Percentiles rank a stretch among this genome's conserved stretches.
These are phyloP conservation scores for Psilocybe cyanescens DNA, from an alignment of 768 basidiomycete genomes.

Conservation along the genomic window DNA sequence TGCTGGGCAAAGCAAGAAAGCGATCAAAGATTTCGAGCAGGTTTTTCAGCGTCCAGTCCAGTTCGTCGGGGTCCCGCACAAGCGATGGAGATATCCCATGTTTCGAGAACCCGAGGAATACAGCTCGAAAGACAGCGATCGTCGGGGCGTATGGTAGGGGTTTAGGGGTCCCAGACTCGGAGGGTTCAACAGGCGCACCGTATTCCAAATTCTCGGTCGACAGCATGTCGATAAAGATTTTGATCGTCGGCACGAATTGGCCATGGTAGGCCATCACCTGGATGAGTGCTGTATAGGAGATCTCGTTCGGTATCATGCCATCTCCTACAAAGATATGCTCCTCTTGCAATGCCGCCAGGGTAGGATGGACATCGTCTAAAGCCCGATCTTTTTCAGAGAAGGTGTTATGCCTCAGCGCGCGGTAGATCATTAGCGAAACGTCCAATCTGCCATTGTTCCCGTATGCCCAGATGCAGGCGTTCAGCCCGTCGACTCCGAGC, in stretches of 20 bases:
- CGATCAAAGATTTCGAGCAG: conserved; percentile 60
- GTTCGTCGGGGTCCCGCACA: conserved; percentile 15
- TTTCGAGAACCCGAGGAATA: conserved; percentile 77
- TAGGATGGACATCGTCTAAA: conserved; percentile 37
- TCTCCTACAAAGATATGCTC: conserved; percentile 49
- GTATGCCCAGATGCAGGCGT: conserved; percentile 74
- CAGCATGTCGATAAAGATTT: conserved; percentile 71
- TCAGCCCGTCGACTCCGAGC: conserved; percentile 68
- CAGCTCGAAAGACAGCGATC: conserved; percentile 61
- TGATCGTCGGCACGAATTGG: conserved; percentile 56
- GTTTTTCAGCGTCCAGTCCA: conserved; percentile 61
- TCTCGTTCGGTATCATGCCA: conserved; percentile 56
- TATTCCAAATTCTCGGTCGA: conserved; percentile 43
- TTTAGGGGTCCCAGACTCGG: conserved; percentile 28
- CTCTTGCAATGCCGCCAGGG: conserved; percentile 41
- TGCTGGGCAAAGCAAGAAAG: conserved; percentile 61
- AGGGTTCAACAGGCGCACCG: conserved; percentile 30
- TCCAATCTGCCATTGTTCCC: conserved; percentile 54
- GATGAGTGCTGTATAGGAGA: conserved; percentile 72
- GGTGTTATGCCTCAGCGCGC: conserved; percentile 59
- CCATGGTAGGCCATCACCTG: conserved; percentile 77
- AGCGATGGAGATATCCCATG: conserved; percentile 45
- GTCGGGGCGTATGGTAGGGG: conserved; percentile 44
- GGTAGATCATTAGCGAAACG: conserved; percentile 65
- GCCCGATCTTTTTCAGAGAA: conserved; percentile 36